These are phyloP conservation scores for Mortierella sp. DNA, from an alignment of 371 early-diverging fungal species.

Conservation along the genomic window DNA sequence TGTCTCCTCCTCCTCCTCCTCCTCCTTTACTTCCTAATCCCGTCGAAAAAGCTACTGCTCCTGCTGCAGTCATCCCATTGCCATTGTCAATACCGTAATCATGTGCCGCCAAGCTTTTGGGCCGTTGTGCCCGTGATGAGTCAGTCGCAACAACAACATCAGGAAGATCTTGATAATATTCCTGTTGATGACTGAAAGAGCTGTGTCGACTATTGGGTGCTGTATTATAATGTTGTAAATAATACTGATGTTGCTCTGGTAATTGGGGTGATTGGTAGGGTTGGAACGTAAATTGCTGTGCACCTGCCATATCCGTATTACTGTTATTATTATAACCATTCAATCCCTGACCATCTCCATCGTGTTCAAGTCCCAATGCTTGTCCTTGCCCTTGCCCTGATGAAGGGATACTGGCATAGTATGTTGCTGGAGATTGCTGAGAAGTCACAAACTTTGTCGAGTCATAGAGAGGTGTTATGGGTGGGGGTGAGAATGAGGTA, in stretches of 20 bases:
- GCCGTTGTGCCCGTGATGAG: background rate
- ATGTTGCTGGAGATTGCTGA: conserved; percentile 11
- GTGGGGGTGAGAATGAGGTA: conserved; percentile 18
- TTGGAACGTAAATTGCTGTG: conserved; percentile 11
- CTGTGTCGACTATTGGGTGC: conserved; percentile 25
- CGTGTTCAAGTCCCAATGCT: too few species aligned
- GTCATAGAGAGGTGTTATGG: conserved; percentile 15
- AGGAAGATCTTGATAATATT: conserved; percentile 30
- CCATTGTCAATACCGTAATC: conserved; percentile 1
- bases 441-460: conserved; percentile 11
- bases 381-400: background rate
- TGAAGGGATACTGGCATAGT: conserved; percentile 4
- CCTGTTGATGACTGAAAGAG: conserved; percentile 26
- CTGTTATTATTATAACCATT: background rate
- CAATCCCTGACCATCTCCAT: background rate
- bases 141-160: background rate
- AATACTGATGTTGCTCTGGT: conserved; percentile 14
- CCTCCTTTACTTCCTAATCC: background rate
- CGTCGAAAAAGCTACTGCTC: background rate
- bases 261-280: conserved; percentile 3
- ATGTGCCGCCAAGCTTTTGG: background rate
- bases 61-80: background rate
- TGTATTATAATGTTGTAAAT: conserved; percentile 25
- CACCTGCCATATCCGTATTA: background rate
- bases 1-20: background rate